Evolutionary conservation across 2,329 filamentous ascomycete species (phyloP).

Genomic region (Zasmidium cellare): DNA sequence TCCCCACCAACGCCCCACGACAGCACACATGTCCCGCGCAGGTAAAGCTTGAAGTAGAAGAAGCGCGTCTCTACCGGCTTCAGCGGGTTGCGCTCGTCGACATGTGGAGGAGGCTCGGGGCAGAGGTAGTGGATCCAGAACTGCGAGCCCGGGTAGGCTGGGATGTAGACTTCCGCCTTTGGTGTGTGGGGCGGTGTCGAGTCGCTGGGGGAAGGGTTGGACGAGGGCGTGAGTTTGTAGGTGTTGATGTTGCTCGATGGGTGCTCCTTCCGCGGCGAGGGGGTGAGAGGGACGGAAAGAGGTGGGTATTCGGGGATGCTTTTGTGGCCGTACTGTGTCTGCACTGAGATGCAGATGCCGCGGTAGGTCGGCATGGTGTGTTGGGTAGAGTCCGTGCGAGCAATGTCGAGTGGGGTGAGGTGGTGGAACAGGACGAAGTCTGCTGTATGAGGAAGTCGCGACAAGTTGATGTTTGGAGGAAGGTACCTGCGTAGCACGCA

Average conservation of each 20-base stretch:
- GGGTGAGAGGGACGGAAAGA: constrained; percentile 21
- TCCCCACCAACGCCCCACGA: constrained; percentile 47
- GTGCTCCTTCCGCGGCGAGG: constrained; percentile 4
- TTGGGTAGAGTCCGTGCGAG: no score
- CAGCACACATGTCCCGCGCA: constrained; percentile 40
- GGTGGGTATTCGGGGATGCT: constrained; percentile 41
- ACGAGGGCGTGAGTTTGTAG: not conserved
- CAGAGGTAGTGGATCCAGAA: constrained; percentile 47
- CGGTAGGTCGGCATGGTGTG: constrained; percentile 35
- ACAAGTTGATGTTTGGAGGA: no score
- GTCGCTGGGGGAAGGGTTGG: not conserved
- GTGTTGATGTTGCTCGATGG: constrained; percentile 27
- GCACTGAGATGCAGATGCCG: constrained; percentile 41
- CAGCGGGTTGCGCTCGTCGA: not conserved
- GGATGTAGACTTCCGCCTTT: constrained; percentile 19
- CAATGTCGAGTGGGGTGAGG: no score
- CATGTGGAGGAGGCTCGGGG: constrained; percentile 23
- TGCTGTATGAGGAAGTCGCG: constrained; percentile 3
- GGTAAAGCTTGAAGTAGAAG: constrained; percentile 50
- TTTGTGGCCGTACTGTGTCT: constrained; percentile 44
- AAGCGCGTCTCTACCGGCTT: constrained; percentile 14
- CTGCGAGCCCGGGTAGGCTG: constrained; percentile 19
- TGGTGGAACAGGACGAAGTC: not conserved
- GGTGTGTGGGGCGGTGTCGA: not conserved
- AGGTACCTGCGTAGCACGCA: no score